Percentiles rank a stretch among this genome's conserved stretches.
Conservation (phyloP, 1,284 basidiomycete genomes). For the Agroathelia rolfsii region DNA sequence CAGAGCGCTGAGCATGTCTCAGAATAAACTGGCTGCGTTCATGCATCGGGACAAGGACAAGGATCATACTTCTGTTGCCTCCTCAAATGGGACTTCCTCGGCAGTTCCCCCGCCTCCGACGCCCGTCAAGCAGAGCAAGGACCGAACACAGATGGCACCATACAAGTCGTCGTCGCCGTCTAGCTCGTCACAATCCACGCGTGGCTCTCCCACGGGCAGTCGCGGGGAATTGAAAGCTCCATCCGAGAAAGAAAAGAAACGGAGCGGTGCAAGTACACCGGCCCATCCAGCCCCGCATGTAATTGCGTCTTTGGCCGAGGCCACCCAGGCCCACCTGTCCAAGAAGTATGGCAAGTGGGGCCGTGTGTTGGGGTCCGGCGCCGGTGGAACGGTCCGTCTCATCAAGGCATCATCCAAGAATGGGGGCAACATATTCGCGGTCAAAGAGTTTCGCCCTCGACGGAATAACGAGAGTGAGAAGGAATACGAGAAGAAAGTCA, state of each 20-base stretch:
- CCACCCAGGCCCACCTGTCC: constrained; percentile 83
- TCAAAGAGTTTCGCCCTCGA: constrained; percentile 94
- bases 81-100: constrained; percentile 1
- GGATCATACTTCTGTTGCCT: too few species aligned
- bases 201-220: constrained; percentile 19
- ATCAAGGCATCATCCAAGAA: constrained; percentile 82
- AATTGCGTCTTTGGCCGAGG: constrained; percentile 60
- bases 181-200: constrained; percentile 16
- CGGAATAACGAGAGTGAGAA: constrained; percentile 83
- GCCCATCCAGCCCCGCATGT: background rate
- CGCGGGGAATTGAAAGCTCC: too few species aligned
- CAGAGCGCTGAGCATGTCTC: too few species aligned
- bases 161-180: constrained; percentile 15
- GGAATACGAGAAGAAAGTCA: constrained; percentile 99
- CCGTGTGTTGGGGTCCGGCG: constrained; percentile 88
- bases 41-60: constrained; percentile 25
- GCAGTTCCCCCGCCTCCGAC: too few species aligned
- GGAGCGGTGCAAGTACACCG: constrained; percentile 1
- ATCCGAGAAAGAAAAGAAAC: too few species aligned
- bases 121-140: constrained; percentile 31
- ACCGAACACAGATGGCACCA: constrained; percentile 27
- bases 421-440: constrained; percentile 82
- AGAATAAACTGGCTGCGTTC: constrained; percentile 20
- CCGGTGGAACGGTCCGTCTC: constrained; percentile 93
- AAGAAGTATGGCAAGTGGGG: constrained; percentile 99